Evolutionary conservation across 2,329 filamentous ascomycete genomes (phyloP).

Genomic region (Colletotrichum spinosum): DNA sequence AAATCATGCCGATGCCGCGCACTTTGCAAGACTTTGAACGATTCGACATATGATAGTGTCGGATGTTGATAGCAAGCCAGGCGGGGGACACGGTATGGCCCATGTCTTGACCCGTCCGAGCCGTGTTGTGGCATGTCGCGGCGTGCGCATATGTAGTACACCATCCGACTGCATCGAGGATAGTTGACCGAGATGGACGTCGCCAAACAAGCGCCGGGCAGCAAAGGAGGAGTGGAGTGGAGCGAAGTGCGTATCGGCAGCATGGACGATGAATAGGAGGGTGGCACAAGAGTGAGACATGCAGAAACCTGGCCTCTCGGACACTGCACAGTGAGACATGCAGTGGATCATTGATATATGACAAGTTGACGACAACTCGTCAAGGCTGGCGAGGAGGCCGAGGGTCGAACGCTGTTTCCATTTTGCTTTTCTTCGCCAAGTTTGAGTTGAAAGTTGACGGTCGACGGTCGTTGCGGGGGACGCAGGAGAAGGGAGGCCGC

Average conservation of each 20-base stretch:
- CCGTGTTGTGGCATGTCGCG: too few relatives aligned
- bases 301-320: conserved; percentile 49
- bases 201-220: conserved; percentile 38
- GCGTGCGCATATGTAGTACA: not conserved
- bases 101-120: conserved; percentile 1
- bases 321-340: conserved; percentile 51
- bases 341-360: conserved; percentile 44
- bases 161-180: conserved; percentile 16
- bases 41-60: conserved; percentile 16
- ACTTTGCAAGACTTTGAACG: not conserved
- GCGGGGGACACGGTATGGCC: not conserved
- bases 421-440: conserved; percentile 13
- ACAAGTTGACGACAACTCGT: conserved; percentile 30
- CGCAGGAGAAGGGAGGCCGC: conserved; percentile 15
- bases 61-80: not conserved
- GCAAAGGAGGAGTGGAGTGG: conserved; percentile 31
- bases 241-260: conserved; percentile 37
- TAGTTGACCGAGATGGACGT: conserved; percentile 14
- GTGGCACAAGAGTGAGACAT: conserved; percentile 45
- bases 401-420: not conserved
- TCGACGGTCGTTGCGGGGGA: conserved; percentile 5
- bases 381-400: conserved; percentile 11
- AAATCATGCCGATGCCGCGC: conserved; percentile 13
- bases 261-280: conserved; percentile 38
- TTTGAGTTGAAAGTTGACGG: conserved; percentile 1